Base-by-base conservation (phyloP, 2,329 filamentous ascomycete species). In the Bipolaris victoriae region DNA sequence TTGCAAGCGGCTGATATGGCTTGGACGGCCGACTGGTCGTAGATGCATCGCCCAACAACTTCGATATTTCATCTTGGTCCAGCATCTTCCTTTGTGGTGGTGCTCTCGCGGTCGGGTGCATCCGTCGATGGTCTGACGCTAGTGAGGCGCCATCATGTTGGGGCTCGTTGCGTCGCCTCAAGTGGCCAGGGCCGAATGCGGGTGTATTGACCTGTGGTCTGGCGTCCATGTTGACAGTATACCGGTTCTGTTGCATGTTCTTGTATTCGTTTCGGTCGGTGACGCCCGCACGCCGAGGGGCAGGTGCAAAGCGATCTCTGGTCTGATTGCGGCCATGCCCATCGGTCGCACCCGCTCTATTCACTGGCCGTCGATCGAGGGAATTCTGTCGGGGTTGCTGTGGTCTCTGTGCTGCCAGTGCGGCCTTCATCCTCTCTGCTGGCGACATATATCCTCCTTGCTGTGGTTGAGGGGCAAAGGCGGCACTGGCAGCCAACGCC, bases 161-260 rank as follows among this genome's bases (percentile, higher is more conserved):
- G 36, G 60, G 45, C 11, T 71, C 68, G 49, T 65, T 73, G 37
- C 64, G 71, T 49, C 67, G 67, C 47, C 68, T 65, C 48, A 76
- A 44, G 40, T 72, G 60, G 5, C 58, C 60, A 3, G 68, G 55
- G 15, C 65, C 64, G 46, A 74, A 75, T 41, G 63, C 60, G 31
- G 70, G 71, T 31, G 55, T 63, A 20, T 70, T 59, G 29, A 71
- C 52, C 1, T 65, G 65, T 15, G 71, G 72, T 47, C 62, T 63
- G 7, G 70, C 58, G 36, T 70, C 66, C 67, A 73, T 72, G n/a
- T 72, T 73, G 47, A 73, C 67, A n/a, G 59, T 65, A 50, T 66
- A 73, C 24, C 67, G 64, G 29, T 45, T 61, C 40, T 61, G 60
- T 39, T 58, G 60, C 5, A 59, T 39, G 11, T 56, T 40, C 18